Conservation (phyloP, 352 stramenopile genomes). For the Globisporangium recalcitrans region DNA sequence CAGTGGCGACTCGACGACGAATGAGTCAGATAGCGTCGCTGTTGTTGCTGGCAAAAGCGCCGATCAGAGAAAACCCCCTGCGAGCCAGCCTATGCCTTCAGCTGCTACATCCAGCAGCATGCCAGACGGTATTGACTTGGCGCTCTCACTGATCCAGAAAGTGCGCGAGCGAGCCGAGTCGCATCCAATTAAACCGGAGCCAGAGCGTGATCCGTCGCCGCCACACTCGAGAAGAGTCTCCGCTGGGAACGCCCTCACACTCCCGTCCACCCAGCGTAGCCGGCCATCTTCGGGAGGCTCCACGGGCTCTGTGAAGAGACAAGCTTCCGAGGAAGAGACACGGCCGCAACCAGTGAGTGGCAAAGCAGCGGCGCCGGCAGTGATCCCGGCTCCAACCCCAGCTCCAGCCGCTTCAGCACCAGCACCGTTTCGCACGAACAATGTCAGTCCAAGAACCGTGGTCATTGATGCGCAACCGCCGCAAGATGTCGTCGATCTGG, state of each 20-base stretch:
- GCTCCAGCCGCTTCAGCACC: neutral
- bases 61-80: neutral
- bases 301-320: neutral
- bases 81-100: neutral
- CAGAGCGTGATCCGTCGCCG: neutral
- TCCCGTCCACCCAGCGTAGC: neutral
- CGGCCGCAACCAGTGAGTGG: neutral
- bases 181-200: neutral
- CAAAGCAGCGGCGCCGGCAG: neutral
- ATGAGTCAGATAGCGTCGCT: neutral
- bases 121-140: neutral
- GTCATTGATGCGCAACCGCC: neutral
- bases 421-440: neutral
- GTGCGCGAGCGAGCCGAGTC: slow-evolving; percentile 2
- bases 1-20: neutral
- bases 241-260: neutral
- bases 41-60: neutral
- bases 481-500: neutral
- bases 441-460: neutral
- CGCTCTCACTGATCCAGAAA: slow-evolving; percentile 5
- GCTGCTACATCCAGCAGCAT: neutral
- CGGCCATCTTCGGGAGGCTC: neutral
- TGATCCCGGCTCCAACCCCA: neutral
- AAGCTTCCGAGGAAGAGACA: neutral
- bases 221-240: neutral